phyloP scores from a whole-genome alignment of 129 eudicot species.

The Chrysanthemum makinoi region DNA sequence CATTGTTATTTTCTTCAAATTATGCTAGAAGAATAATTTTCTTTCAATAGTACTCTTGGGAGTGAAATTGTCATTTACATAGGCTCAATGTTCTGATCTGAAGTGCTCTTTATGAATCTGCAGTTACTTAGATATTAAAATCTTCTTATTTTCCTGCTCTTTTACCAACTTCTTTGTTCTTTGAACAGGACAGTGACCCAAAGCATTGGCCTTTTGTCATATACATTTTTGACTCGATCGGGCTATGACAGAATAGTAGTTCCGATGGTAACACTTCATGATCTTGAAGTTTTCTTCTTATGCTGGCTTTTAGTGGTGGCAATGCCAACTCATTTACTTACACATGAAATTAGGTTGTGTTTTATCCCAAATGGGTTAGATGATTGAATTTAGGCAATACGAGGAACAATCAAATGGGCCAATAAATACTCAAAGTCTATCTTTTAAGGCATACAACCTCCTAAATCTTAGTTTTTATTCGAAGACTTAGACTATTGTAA shows the following conservation, averaged over 20 bases:
- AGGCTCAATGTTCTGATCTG: background rate
- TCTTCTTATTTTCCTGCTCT: background rate
- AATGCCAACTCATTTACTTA: too few species aligned
- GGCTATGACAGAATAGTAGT: constrained; percentile 83
- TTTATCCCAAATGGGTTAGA: background rate
- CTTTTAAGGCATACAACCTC: too few species aligned
- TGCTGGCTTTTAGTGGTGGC: background rate
- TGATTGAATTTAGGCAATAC: background rate
- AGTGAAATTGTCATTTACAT: too few species aligned
- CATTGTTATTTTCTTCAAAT: too few species aligned
- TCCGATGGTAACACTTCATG: constrained; percentile 69
- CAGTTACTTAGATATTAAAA: background rate
- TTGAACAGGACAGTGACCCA: constrained; percentile 61
- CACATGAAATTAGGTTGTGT: background rate
- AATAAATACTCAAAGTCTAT: background rate
- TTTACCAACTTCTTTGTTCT: constrained; percentile 13
- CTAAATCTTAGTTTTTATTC: too few species aligned
- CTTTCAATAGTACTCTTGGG: too few species aligned
- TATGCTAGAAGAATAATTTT: too few species aligned
- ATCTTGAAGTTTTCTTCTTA: background rate
- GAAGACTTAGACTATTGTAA: too few species aligned
- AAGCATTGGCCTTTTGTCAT: constrained; percentile 87
- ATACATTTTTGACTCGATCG: constrained; percentile 68
- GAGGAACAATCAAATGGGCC: too few species aligned
- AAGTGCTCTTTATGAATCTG: background rate